A percentile compares a stretch with the other conserved stretches of the same genome.
Conservation (phyloP, 2,329 filamentous ascomycete genomes). For the Neonectria hederae region DNA sequence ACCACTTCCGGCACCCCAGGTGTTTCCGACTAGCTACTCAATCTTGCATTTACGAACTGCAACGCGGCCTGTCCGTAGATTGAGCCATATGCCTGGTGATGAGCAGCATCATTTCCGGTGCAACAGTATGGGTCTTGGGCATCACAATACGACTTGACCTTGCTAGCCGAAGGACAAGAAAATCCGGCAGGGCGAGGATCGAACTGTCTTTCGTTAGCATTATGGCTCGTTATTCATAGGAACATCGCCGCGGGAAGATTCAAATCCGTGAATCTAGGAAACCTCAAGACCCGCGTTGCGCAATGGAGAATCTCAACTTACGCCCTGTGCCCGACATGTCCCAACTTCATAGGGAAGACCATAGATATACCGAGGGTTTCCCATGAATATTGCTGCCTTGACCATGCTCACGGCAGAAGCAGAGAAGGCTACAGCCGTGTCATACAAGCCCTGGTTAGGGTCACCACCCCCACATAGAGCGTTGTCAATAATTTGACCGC, state of each 20-base stretch:
- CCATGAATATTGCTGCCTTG: slow-evolving; percentile 10
- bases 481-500: slow-evolving; percentile 12
- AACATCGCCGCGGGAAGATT: too few species aligned
- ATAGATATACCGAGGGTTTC: slow-evolving; percentile 6
- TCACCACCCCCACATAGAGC: slow-evolving; percentile 4
- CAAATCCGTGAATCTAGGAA: too few species aligned
- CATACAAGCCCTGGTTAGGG: background rate
- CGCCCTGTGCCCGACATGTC: background rate
- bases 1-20: too few species aligned
- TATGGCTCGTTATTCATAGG: too few species aligned
- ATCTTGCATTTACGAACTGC: background rate
- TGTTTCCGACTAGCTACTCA: too few species aligned
- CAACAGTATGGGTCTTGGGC: slow-evolving; percentile 4
- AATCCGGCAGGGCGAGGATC: slow-evolving; percentile 7
- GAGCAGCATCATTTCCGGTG: slow-evolving; percentile 1
- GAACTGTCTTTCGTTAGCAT: background rate
- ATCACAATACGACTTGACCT: slow-evolving; percentile 9
- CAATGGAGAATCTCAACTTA: background rate
- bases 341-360: slow-evolving; percentile 2
- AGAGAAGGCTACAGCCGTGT: background rate
- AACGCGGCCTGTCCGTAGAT: slow-evolving; percentile 7
- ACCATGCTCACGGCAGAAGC: background rate
- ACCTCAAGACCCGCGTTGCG: too few species aligned
- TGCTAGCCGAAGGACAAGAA: slow-evolving; percentile 5
- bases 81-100: slow-evolving; percentile 1